A percentile compares a stretch with the other conserved stretches of the same genome.
phyloP scores from a whole-genome alignment of 768 basidiomycete species.

The Leccinum obscurum region DNA sequence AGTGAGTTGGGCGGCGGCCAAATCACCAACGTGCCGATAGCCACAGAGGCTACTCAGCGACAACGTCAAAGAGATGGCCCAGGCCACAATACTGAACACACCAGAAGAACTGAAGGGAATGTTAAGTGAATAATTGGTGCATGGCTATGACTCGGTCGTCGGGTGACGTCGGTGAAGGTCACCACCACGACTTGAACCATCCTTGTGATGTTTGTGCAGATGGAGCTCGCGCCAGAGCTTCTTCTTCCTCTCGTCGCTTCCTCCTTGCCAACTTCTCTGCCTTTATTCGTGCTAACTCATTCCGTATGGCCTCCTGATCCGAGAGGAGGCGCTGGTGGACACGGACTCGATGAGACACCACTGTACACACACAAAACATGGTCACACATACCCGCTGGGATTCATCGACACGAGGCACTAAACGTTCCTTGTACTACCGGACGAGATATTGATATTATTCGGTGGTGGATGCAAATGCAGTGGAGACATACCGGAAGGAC shows the following conservation, averaged over 20 bases:
- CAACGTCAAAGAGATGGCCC: conserved; percentile 28
- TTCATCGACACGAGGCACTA: conserved; percentile 66
- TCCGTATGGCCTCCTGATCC: conserved; percentile 59
- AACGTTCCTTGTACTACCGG: conserved; percentile 64
- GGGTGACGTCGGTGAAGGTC: not conserved
- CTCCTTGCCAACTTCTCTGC: conserved; percentile 52
- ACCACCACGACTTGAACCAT: conserved; percentile 31
- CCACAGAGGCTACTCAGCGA: conserved; percentile 31
- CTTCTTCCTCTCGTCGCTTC: conserved; percentile 43
- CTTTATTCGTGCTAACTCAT: conserved; percentile 72
- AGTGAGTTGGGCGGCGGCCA: conserved; percentile 30
- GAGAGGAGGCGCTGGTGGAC: conserved; percentile 56
- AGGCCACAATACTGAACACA: conserved; percentile 23
- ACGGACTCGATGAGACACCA: conserved; percentile 10
- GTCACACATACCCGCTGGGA: conserved; percentile 45
- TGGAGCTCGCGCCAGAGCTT: conserved; percentile 25
- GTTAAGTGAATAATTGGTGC: conserved; percentile 15
- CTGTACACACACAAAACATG: not conserved
- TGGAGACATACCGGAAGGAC: conserved; percentile 65
- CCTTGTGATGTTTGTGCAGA: conserved; percentile 20
- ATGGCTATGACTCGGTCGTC: not conserved
- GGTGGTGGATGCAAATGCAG: not conserved
- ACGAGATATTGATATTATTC: not conserved
- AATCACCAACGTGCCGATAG: conserved; percentile 34
- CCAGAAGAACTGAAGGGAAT: conserved; percentile 11